Conservation (phyloP, 352 stramenopile genomes). For the Thraustochytrium sp. region DNA sequence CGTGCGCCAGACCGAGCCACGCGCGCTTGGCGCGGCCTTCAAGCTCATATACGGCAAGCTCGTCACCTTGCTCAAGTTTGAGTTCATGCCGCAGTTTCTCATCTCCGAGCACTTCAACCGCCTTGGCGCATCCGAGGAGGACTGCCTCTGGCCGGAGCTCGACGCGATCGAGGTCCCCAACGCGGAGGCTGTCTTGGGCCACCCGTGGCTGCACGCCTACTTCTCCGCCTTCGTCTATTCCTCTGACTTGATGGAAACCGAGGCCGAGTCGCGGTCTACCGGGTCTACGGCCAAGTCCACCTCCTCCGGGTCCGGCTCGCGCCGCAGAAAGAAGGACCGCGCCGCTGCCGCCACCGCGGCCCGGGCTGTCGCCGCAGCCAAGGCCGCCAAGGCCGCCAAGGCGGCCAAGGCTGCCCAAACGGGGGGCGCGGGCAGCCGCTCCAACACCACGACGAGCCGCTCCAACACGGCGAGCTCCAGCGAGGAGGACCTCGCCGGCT, state of each 20-base stretch:
- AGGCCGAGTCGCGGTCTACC: background rate
- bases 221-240: background rate
- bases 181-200: background rate
- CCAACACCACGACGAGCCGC: background rate
- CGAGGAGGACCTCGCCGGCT: background rate
- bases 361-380: too few relatives aligned
- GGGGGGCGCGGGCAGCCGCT: too few relatives aligned
- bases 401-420: too few relatives aligned
- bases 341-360: too few relatives aligned
- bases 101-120: conserved; percentile 1
- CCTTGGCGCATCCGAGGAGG: background rate
- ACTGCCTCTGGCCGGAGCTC: background rate
- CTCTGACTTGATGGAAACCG: background rate
- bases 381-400: too few relatives aligned
- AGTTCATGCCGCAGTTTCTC: conserved; percentile 41
- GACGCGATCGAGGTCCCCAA: background rate
- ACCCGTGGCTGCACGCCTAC: background rate
- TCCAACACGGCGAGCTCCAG: background rate
- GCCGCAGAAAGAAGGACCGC: too few relatives aligned
- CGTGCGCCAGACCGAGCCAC: background rate
- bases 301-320: too few relatives aligned
- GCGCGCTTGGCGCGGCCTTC: background rate
- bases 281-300: background rate
- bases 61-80: conserved; percentile 36
- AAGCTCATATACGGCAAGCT: conserved; percentile 36